Percentiles rank a stretch among this genome's conserved stretches.
These are phyloP conservation scores for Cephaloascus albidus DNA, from an alignment of 805 yeast species.

Conservation along the genomic window DNA sequence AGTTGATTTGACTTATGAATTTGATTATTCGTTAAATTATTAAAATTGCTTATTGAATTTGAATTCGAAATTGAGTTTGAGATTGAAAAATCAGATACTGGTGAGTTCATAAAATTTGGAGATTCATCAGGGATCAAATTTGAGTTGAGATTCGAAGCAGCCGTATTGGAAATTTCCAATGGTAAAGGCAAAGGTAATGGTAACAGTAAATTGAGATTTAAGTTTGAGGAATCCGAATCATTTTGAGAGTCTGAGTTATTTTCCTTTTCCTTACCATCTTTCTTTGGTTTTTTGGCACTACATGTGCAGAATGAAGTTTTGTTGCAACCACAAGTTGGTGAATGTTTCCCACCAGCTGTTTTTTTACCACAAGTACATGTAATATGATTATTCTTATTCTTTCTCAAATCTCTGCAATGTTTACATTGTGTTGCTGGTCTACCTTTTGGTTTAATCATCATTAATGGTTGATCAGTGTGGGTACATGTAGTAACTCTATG, in stretches of 20 bases:
- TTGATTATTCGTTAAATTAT: conserved; percentile 6
- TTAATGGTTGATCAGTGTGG: conserved; percentile 84
- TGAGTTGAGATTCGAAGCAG: not conserved
- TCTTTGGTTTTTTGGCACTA: conserved; percentile 11
- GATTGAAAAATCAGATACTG: not conserved
- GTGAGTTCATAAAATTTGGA: not conserved
- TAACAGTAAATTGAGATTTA: not conserved
- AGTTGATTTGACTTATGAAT: not conserved
- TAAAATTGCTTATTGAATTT: conserved; percentile 2
- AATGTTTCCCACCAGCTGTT: conserved; percentile 29
- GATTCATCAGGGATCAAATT: not conserved
- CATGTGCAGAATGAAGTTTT: conserved; percentile 32
- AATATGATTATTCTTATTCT: conserved; percentile 55
- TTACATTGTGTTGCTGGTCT: conserved; percentile 89
- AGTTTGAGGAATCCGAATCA: conserved; percentile 5
- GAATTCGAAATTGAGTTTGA: not conserved
- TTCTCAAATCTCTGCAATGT: conserved; percentile 74
- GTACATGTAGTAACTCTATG: conserved; percentile 92
- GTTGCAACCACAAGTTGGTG: conserved; percentile 26
- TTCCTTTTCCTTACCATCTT: conserved; percentile 4
- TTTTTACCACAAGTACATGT: conserved; percentile 63
- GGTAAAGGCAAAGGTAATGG: not conserved
- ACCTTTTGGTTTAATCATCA: conserved; percentile 94
- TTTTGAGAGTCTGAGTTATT: conserved; percentile 8
- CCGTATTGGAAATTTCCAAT: not conserved